Evolutionary conservation across 768 basidiomycete genomes (phyloP), one percentile per base, ranked within the genome.

Genomic region (Boletus pseudo-olivaceus): DNA sequence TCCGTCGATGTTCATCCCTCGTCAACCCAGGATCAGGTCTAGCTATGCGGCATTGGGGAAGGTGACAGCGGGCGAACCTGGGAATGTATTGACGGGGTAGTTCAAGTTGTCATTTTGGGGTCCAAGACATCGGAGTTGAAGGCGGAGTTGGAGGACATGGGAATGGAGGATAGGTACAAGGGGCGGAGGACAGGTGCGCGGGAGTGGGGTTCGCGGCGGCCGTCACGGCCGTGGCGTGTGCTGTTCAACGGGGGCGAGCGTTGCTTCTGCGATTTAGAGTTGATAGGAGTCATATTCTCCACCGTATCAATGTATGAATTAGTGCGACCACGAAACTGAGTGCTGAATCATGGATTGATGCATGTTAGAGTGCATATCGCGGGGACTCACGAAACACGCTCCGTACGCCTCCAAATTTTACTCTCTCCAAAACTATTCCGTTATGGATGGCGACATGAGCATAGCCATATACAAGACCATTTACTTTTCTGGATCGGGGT

Each of bases 21-120:
- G 79, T 87, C 23, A 96, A 98, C 72, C 93, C 95, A 3, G 95
- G 0, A 73, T 98, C 49, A 95, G 97, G 33, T 98, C 98, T 69
- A 96, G 94, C 70, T 95, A 67, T 98, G 46, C 77, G 85, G 10
- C 60, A 78, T 37, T 75, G 74, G 45, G 66, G 66, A 23, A 67
- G 57, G 67, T 90, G 39, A 81, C 78, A 0, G 76, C 74, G 2
- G 75, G 81, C 38, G 49, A 42, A 26, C 61, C 54, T 19, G 69
- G 69, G 40, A 88, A 88, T 56, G 73, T 76, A 4, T 72, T 89
- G 30, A 69, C 70, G 47, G 81, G 86, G 35, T 81, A n/a, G 84
- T 66, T 81, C 88, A n/a, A 23, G 1, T 72, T 77, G 27, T 76
- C 98, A 6, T 79, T 96, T 26, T 93, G 93, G 2, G 69, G 1